Base-by-base conservation (phyloP, 2,329 filamentous ascomycete species). In the Ascochyta pisi region DNA sequence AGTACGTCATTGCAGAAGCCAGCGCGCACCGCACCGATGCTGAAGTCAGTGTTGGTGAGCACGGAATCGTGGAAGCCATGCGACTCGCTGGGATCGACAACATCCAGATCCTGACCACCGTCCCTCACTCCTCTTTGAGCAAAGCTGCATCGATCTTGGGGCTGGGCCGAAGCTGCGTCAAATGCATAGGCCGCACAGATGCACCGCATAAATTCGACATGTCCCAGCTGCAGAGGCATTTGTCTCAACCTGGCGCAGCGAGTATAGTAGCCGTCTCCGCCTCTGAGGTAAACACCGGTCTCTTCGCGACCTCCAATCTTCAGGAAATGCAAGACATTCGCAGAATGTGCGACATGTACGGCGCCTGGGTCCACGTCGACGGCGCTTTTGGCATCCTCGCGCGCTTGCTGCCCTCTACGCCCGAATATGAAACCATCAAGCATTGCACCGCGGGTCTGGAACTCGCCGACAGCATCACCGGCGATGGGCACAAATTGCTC, bases 381-480 rank as follows among this genome's bases (percentile, higher is more conserved):
- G 93, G 89, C 40, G 93, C 94, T 0, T 96, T 98, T 72, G 94
- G 94, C 0, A 83, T 96, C 12, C 92, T 96, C 70, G 89, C 85
- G 0, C 84, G 92, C 13, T 73, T 86, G 0, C 81, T 97, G 1
- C 24, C 48, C 5, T 82, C 84, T 0, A 71, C 81, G 0, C 71
- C 80, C 1, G 83, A 88, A 52, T 92, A 90, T 69, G 70, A 77
- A 57, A 42, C 70, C 86, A 58, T 86, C 76, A 54, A 76, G 71
- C 33, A 81, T 76, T 56, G 82, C 77, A 77, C 77, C 1, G 81
- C 84, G 4, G 91, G 90, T 0, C 74, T 97, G 12, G 89, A 96
- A 58, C 80, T 96, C 2, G 92, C 90, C 3, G 92, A 97, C 71
- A 96, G 91, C 46, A 92, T 97, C 64, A 88, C 91, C 0, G 88